Conservation (phyloP, 2,329 filamentous ascomycete genomes). For the Colletotrichum tofieldiae region DNA sequence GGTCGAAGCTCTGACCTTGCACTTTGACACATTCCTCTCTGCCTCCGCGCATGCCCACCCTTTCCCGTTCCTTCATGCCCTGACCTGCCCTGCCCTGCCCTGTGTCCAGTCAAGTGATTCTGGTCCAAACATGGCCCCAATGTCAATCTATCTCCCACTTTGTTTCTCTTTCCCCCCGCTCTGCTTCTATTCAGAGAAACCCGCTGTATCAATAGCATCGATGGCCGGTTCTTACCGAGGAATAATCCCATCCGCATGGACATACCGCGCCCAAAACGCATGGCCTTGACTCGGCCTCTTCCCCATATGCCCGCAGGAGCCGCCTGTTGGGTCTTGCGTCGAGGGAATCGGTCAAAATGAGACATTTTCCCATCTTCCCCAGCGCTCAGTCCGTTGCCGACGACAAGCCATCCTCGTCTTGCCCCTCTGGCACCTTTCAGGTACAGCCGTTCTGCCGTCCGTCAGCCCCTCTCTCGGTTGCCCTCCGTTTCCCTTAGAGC, state of each 20-base stretch:
- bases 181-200: constrained; percentile 29
- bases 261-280: constrained; percentile 26
- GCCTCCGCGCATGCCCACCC: too few species aligned
- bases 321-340: constrained; percentile 13
- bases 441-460: not conserved
- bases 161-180: not conserved
- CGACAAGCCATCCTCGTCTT: constrained; percentile 33
- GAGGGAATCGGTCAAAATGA: constrained; percentile 30
- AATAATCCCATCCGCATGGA: constrained; percentile 16
- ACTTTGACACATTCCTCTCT: not conserved
- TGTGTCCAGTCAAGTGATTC: constrained; percentile 1
- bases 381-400: constrained; percentile 27
- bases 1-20: not conserved
- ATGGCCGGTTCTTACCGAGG: constrained; percentile 24
- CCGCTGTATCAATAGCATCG: constrained; percentile 1
- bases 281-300: constrained; percentile 34
- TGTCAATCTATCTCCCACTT: not conserved
- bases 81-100: not conserved
- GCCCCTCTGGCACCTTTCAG: constrained; percentile 9
- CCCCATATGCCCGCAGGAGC: constrained; percentile 25
- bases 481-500: constrained; percentile 15
- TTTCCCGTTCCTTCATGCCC: constrained; percentile 9
- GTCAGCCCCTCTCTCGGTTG: constrained; percentile 4
- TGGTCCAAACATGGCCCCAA: not conserved
- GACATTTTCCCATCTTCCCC: constrained; percentile 35